These are phyloP conservation scores for Xylariomycetidae sp. DNA, from an alignment of 2,329 filamentous ascomycete species.

Conservation along the genomic window DNA sequence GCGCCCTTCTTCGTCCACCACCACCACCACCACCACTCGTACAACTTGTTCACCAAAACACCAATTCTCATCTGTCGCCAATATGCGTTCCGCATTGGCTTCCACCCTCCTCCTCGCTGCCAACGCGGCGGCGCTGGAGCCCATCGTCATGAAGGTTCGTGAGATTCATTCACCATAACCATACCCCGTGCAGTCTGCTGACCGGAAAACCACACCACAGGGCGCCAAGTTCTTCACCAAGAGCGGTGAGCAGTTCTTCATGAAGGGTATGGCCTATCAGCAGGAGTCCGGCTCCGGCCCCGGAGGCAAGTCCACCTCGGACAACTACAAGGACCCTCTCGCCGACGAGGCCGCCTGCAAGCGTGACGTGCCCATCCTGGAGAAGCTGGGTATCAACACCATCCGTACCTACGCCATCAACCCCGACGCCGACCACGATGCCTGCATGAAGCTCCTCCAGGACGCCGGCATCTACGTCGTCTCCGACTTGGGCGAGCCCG, in stretches of 20 bases:
- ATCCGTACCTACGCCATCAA: constrained; percentile 76
- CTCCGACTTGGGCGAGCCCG: constrained; percentile 66
- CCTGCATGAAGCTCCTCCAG: constrained; percentile 64
- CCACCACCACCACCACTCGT: not conserved
- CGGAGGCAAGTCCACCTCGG: constrained; percentile 29
- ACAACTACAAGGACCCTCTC: constrained; percentile 63
- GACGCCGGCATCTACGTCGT: constrained; percentile 74
- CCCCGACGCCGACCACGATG: constrained; percentile 57
- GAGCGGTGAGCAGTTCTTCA: constrained; percentile 47
- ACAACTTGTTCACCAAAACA: not conserved
- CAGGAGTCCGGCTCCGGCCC: constrained; percentile 47
- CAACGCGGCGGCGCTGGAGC: constrained; percentile 21
- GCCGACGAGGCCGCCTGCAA: constrained; percentile 55
- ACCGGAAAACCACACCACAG: constrained; percentile 13
- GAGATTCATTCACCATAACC: not conserved
- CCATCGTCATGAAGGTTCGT: constrained; percentile 27
- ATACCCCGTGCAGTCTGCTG: not conserved
- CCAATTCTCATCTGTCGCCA: constrained; percentile 4
- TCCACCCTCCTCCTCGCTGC: constrained; percentile 22
- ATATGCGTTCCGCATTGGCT: constrained; percentile 23
- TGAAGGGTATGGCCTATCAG: constrained; percentile 74
- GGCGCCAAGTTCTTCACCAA: constrained; percentile 61
- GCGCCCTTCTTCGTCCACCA: too few relatives aligned
- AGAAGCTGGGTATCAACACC: constrained; percentile 63
- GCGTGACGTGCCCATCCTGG: constrained; percentile 64